Percentiles rank a stretch among this genome's conserved stretches.
Conservation (phyloP, 306 rosid genomes). For the Alnus rubra region DNA sequence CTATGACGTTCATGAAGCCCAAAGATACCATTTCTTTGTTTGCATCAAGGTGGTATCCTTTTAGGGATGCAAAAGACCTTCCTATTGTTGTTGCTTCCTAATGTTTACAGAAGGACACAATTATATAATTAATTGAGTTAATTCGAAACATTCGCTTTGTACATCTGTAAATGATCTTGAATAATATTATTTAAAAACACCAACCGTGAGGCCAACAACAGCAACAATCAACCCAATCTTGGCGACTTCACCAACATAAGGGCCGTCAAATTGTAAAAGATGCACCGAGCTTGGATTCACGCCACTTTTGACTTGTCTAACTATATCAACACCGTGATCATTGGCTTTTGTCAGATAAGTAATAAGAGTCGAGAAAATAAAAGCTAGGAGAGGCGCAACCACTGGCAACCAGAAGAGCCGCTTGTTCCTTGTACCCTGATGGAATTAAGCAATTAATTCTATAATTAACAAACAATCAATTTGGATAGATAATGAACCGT, state of each 20-base stretch:
- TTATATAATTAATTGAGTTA: background rate
- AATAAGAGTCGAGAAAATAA: conserved; percentile 58
- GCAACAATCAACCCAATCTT: conserved; percentile 67
- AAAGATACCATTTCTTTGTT: conserved; percentile 86
- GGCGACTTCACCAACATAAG: conserved; percentile 47
- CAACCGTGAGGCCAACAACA: conserved; percentile 72
- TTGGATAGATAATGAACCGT: background rate
- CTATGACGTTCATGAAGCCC: conserved; percentile 77
- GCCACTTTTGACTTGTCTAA: conserved; percentile 72
- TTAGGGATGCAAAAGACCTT: conserved; percentile 71
- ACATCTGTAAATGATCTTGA: no score
- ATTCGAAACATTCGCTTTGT: background rate
- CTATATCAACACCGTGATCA: conserved; percentile 65
- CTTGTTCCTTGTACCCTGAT: conserved; percentile 64
- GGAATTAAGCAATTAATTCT: background rate
- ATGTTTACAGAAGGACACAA: background rate
- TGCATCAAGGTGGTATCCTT: conserved; percentile 77
- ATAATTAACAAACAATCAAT: no score
- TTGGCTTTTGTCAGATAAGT: conserved; percentile 66
- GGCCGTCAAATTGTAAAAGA: conserved; percentile 46
- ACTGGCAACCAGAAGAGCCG: conserved; percentile 82
- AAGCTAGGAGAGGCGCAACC: conserved; percentile 65
- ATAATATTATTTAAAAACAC: background rate
- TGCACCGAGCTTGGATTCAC: conserved; percentile 73
- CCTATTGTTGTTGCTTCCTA: conserved; percentile 93